Conservation (phyloP, 106 monocot species). For the Platanthera zijinensis region DNA sequence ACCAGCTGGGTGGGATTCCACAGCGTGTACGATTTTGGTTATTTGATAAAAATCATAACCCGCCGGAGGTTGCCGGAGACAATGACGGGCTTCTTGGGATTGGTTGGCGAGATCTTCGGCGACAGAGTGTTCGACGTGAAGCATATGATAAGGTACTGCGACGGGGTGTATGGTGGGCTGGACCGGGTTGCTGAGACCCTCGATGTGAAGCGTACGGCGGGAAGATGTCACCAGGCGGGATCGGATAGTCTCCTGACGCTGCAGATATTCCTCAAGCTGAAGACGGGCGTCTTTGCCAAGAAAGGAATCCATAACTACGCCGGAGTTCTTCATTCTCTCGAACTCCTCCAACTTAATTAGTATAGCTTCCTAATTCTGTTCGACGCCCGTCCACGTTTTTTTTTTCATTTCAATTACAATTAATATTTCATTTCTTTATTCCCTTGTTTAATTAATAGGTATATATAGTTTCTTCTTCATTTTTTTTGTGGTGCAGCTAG, state of each 20-base stretch:
- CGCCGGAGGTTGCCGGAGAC: slow-evolving; percentile 11
- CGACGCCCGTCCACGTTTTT: no score
- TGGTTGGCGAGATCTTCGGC: slow-evolving; percentile 23
- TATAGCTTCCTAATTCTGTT: no score
- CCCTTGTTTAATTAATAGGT: no score
- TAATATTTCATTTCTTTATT: no score
- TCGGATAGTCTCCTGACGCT: slow-evolving; percentile 36
- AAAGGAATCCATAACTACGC: slow-evolving; percentile 9
- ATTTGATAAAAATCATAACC: slow-evolving; percentile 35
- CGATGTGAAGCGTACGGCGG: slow-evolving; percentile 20
- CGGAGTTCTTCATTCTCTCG: slow-evolving; percentile 18
- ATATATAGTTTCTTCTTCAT: no score
- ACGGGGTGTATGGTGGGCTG: slow-evolving; percentile 33
- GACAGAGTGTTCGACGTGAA: slow-evolving; percentile 31
- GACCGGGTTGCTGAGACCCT: slow-evolving; percentile 28
- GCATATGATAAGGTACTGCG: slow-evolving; percentile 32
- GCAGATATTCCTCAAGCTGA: slow-evolving; percentile 19
- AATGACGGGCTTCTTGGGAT: slow-evolving; percentile 18
- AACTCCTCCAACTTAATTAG: slow-evolving; percentile 1
- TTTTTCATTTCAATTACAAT: no score
- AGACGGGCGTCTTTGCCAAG: slow-evolving; percentile 5
- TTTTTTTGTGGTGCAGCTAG: no score
- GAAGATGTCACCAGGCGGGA: slow-evolving; percentile 40
- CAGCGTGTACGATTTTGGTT: slow-evolving; percentile 42
- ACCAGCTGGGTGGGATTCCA: slow-evolving; percentile 38